phyloP scores from a whole-genome alignment of 441 rosid genomes.

The Erysimum pusillum region DNA sequence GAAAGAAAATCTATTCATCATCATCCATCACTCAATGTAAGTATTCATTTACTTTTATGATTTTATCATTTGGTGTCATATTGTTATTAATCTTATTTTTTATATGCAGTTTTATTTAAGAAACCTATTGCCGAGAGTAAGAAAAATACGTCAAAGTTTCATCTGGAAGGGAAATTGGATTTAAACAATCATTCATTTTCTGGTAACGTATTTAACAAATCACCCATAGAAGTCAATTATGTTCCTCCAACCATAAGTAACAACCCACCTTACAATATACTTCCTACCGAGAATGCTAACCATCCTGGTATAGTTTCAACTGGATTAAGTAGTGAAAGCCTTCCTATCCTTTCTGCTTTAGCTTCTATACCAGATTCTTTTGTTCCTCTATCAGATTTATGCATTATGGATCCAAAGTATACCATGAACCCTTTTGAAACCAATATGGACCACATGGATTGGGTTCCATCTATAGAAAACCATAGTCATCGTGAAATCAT shows the following conservation, averaged over 20 bases:
- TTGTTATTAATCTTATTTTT: neutral
- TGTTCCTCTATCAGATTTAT: neutral
- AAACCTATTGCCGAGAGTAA: neutral
- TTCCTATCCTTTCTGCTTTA: neutral
- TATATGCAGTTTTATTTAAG: slow-evolving; percentile 2
- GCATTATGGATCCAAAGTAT: neutral
- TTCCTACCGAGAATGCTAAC: neutral
- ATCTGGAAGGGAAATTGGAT: neutral
- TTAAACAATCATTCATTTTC: neutral
- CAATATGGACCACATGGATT: neutral
- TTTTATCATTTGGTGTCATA: too few species aligned
- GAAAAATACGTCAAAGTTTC: neutral
- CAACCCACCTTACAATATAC: neutral
- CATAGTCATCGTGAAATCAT: neutral
- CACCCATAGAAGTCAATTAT: neutral
- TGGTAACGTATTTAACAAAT: neutral
- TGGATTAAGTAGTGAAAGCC: neutral
- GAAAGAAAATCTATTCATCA: neutral
- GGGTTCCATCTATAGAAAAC: neutral
- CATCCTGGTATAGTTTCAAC: neutral
- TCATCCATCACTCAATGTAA: slow-evolving; percentile 3
- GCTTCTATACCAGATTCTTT: neutral
- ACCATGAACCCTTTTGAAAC: neutral
- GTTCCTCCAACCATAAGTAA: slow-evolving; percentile 22
- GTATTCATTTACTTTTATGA: too few species aligned